These are phyloP conservation scores for Fraxinus quadrangulata DNA, from an alignment of 257 asterid species.

Conservation along the genomic window DNA sequence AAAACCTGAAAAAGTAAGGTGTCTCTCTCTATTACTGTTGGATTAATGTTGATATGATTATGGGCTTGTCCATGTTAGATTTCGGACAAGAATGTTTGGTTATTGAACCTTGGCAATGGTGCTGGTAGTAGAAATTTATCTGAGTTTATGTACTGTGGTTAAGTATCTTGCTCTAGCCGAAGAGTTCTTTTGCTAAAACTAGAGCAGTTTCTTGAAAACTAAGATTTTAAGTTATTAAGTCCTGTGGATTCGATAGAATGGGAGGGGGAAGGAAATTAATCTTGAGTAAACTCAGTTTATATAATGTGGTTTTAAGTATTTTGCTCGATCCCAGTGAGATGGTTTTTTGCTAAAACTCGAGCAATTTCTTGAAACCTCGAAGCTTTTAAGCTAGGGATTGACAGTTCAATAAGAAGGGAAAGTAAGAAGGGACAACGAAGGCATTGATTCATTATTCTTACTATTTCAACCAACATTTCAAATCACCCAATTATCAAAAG, in stretches of 20 bases:
- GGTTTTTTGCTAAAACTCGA: background rate
- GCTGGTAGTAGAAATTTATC: background rate
- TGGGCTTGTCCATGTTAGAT: background rate
- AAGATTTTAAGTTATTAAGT: too few species aligned
- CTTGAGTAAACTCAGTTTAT: background rate
- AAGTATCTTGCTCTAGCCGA: too few species aligned
- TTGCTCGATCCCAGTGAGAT: background rate
- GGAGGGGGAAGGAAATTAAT: background rate
- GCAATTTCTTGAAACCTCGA: slow-evolving; percentile 1
- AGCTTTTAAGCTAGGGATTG: background rate
- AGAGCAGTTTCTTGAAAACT: too few species aligned
- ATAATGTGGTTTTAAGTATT: background rate
- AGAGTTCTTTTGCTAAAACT: too few species aligned
- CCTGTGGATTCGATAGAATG: too few species aligned
- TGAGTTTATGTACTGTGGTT: too few species aligned
- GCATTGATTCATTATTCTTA: background rate
- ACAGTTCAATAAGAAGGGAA: too few species aligned
- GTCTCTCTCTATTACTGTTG: background rate
- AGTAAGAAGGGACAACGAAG: background rate
- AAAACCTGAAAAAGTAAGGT: slow-evolving; percentile 59
- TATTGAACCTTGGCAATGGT: background rate
- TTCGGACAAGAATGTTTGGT: too few species aligned
- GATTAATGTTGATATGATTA: too few species aligned
- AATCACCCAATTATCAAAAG: too few species aligned
- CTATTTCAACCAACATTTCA: background rate